These are phyloP conservation scores for Mortierella sp. DNA, from an alignment of 371 early-diverging fungal genomes.

Conservation along the genomic window DNA sequence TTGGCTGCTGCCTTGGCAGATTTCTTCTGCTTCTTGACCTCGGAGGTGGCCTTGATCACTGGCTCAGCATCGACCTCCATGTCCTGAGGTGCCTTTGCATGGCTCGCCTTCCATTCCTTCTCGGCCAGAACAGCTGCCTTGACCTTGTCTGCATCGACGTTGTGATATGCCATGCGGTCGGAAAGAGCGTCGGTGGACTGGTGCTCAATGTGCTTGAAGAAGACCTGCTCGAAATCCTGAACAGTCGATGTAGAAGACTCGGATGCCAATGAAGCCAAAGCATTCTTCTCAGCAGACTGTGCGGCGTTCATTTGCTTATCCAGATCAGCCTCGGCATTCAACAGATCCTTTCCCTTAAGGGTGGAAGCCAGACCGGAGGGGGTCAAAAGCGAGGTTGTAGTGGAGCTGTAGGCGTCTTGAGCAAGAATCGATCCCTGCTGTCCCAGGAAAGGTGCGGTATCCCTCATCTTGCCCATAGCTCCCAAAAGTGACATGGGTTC, in stretches of 20 bases:
- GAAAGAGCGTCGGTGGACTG: slow-evolving; percentile 34
- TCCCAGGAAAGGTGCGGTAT: slow-evolving; percentile 63
- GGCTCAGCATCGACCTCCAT: slow-evolving; percentile 46
- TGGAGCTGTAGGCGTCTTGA: slow-evolving; percentile 44
- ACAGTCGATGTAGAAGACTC: slow-evolving; percentile 27
- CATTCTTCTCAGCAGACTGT: slow-evolving; percentile 60
- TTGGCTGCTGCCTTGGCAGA: slow-evolving; percentile 19
- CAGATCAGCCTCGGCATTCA: slow-evolving; percentile 20
- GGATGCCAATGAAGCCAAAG: slow-evolving; percentile 22
- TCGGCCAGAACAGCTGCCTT: slow-evolving; percentile 23
- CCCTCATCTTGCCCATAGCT: slow-evolving; percentile 75
- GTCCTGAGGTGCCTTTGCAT: slow-evolving; percentile 17
- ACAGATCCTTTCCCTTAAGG: slow-evolving; percentile 48
- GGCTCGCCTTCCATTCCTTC: slow-evolving; percentile 23
- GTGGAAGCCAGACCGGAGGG: slow-evolving; percentile 20
- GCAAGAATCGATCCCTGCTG: slow-evolving; percentile 28
- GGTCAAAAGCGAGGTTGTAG: slow-evolving; percentile 34
- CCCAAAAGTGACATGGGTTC: slow-evolving; percentile 78
- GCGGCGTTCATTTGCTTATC: slow-evolving; percentile 52
- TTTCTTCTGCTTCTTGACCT: slow-evolving; percentile 14
- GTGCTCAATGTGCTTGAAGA: slow-evolving; percentile 50
- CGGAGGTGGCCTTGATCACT: slow-evolving; percentile 7
- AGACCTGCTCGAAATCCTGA: slow-evolving; percentile 31
- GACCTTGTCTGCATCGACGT: slow-evolving; percentile 35
- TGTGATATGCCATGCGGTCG: slow-evolving; percentile 29